phyloP scores from a whole-genome alignment of 75 land plant species.

The Isoetes taiwanensis region DNA sequence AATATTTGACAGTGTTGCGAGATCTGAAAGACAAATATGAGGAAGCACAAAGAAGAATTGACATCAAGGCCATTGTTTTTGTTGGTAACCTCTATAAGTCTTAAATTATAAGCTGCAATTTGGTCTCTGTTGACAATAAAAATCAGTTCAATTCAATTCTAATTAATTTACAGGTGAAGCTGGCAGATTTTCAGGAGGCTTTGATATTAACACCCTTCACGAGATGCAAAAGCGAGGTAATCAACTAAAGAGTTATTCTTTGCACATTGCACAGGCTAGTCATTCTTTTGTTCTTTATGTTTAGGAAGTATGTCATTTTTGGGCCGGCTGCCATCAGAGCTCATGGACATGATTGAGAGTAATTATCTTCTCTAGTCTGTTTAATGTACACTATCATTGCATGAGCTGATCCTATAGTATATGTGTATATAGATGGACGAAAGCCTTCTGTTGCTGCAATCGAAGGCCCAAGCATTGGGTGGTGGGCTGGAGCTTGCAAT shows the following conservation, averaged over 20 bases:
- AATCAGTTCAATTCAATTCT: too few relatives aligned
- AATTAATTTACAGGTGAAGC: slow-evolving; percentile 64
- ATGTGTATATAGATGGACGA: slow-evolving; percentile 37
- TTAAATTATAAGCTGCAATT: too few relatives aligned
- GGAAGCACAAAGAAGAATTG: slow-evolving; percentile 53
- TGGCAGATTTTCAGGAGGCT: slow-evolving; percentile 91
- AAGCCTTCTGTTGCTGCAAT: slow-evolving; percentile 37
- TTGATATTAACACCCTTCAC: slow-evolving; percentile 64
- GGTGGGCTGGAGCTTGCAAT: slow-evolving; percentile 39
- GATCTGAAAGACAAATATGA: slow-evolving; percentile 67
- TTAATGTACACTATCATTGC: neutral
- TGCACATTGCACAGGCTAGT: too few relatives aligned
- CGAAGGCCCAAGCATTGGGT: slow-evolving; percentile 33
- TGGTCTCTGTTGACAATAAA: too few relatives aligned
- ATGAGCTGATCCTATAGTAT: too few relatives aligned
- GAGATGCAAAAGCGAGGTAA: slow-evolving; percentile 42
- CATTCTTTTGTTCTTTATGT: too few relatives aligned
- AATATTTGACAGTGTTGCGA: slow-evolving; percentile 59
- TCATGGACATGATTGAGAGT: slow-evolving; percentile 75
- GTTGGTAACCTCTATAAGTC: slow-evolving; percentile 48
- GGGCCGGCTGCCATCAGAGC: slow-evolving; percentile 51
- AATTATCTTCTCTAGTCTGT: neutral
- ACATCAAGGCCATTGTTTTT: slow-evolving; percentile 90
- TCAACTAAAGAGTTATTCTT: too few relatives aligned
- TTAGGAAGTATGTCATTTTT: slow-evolving; percentile 38